Evolutionary conservation across 129 eudicot genomes (phyloP).

Genomic region (Flaveria trinervia): DNA sequence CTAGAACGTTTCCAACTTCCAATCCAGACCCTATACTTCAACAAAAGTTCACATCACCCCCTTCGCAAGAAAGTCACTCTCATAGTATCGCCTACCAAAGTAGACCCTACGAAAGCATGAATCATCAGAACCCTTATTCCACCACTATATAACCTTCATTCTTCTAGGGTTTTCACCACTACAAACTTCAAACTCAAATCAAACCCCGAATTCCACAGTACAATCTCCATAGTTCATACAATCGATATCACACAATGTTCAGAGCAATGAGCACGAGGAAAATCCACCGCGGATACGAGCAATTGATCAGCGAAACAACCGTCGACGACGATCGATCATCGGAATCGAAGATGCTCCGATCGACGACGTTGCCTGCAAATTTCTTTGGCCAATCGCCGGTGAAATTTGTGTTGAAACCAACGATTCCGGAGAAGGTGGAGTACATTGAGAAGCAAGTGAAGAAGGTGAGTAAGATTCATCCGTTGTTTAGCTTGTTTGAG

Average conservation of each 20-base stretch:
- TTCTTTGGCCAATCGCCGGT: constrained; percentile 21
- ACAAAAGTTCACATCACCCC: not conserved
- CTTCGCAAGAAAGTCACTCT: not conserved
- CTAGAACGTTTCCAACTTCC: not conserved
- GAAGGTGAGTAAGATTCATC: constrained; percentile 64
- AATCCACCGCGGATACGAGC: constrained; percentile 44
- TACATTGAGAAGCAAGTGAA: constrained; percentile 43
- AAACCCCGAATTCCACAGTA: not conserved
- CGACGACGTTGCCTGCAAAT: constrained; percentile 45
- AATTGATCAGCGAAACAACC: constrained; percentile 41
- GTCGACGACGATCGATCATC: not conserved
- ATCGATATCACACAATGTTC: constrained; percentile 44
- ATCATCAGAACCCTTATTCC: not conserved
- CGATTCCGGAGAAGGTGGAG: constrained; percentile 18
- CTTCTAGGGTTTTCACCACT: constrained; percentile 15
- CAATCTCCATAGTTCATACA: no score
- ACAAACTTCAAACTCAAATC: not conserved
- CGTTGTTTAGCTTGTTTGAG: constrained; percentile 52
- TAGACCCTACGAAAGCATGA: not conserved
- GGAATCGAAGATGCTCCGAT: constrained; percentile 34
- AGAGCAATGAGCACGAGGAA: constrained; percentile 61
- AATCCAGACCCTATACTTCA: not conserved
- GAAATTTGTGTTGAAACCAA: constrained; percentile 12
- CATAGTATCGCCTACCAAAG: not conserved
- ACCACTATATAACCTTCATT: constrained; percentile 23